Conservation (phyloP, 2,329 filamentous ascomycete species). For the Pseudocercospora crystallina region DNA sequence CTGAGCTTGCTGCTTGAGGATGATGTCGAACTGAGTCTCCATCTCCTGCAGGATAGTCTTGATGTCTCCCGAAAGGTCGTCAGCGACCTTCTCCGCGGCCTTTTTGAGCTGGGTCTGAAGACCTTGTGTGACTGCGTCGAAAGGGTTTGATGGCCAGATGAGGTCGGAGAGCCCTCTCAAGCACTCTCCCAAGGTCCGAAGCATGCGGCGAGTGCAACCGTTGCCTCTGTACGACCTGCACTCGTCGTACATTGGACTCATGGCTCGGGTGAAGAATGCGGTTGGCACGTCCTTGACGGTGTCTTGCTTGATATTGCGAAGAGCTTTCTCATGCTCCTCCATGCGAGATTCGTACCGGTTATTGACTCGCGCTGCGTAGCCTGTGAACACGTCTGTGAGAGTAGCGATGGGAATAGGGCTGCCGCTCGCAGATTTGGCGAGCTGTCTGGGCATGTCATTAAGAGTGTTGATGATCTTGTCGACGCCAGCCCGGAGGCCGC, state of each 20-base stretch:
- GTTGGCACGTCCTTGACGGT: conserved; percentile 16
- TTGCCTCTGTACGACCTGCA: conserved; percentile 11
- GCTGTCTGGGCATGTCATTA: conserved; percentile 4
- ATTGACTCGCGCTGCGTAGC: conserved; percentile 9
- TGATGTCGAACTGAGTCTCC: conserved; percentile 1
- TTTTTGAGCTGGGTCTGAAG: conserved; percentile 5
- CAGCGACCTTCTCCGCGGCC: not conserved
- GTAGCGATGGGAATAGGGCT: not conserved
- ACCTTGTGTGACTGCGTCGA: not conserved
- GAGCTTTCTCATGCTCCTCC: conserved; percentile 7
- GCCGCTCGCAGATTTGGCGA: not conserved
- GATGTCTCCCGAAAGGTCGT: conserved; percentile 4
- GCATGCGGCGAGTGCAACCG: conserved; percentile 8
- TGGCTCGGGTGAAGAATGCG: conserved; percentile 19
- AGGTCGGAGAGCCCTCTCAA: no score
- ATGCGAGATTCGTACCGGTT: not conserved
- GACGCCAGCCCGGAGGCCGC: not conserved
- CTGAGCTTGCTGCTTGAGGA: not conserved
- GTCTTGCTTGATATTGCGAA: conserved; percentile 19
- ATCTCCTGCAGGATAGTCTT: conserved; percentile 8
- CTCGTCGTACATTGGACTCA: conserved; percentile 21
- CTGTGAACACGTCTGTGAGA: not conserved
- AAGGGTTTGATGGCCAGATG: not conserved
- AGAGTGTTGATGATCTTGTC: conserved; percentile 1
- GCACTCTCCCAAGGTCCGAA: not conserved